Conservation (phyloP, 495 filamentous ascomycete genomes). For the Penicillium lividum region DNA sequence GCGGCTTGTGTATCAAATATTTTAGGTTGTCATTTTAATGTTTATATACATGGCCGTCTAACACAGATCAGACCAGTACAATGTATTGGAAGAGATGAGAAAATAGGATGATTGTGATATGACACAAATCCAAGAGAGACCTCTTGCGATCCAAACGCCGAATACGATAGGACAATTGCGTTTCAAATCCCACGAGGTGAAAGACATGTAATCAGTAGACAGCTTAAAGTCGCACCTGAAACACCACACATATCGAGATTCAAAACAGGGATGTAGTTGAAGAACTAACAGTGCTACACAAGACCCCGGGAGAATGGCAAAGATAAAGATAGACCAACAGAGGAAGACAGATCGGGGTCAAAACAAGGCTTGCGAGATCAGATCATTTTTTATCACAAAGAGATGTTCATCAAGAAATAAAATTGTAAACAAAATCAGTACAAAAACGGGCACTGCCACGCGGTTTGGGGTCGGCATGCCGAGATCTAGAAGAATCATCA, state of each 20-base stretch:
- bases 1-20: not conserved
- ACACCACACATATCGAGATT: conserved; percentile 14
- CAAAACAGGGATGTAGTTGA: conserved; percentile 2
- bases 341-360: conserved; percentile 6
- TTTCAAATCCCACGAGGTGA: conserved; percentile 12
- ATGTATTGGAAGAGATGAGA: conserved; percentile 3
- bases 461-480: conserved; percentile 28
- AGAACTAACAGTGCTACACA: conserved; percentile 8
- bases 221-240: conserved; percentile 9
- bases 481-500: conserved; percentile 38
- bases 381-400: conserved; percentile 29
- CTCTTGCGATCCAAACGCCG: conserved; percentile 8
- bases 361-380: conserved; percentile 17
- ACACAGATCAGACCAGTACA: not conserved
- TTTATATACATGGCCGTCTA: not conserved
- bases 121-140: conserved; percentile 10
- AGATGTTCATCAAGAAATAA: conserved; percentile 22
- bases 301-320: not conserved
- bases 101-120: conserved; percentile 4
- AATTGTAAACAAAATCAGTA: conserved; percentile 21
- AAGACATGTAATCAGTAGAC: conserved; percentile 9
- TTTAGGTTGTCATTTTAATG: not conserved
- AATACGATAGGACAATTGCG: conserved; percentile 10
- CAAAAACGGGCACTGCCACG: conserved; percentile 20
- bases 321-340: conserved; percentile 1